These are phyloP conservation scores for Chlamydomonas eustigma DNA, from an alignment of 139 green algal species.

Conservation along the genomic window DNA sequence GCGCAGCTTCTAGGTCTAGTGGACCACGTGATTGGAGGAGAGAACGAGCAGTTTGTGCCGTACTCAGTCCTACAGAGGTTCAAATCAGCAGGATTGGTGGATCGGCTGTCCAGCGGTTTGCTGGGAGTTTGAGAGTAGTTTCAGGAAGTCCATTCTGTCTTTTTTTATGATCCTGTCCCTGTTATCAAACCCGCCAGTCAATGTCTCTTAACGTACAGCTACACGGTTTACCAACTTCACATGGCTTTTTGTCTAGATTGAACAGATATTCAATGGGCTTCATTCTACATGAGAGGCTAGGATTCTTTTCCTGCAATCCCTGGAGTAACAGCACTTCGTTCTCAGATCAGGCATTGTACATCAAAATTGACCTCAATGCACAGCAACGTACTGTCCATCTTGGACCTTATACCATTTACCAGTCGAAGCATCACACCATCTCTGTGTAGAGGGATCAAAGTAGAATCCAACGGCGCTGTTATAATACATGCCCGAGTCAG, in stretches of 20 bases:
- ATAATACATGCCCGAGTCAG: not conserved
- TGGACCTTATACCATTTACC: not conserved
- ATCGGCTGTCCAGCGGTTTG: slow-evolving; percentile 23
- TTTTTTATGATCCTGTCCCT: no score
- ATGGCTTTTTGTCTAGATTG: no score
- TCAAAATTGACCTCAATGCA: no score
- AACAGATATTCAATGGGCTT: no score
- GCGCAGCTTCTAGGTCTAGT: slow-evolving; percentile 49
- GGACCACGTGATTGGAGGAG: slow-evolving; percentile 37
- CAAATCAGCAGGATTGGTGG: slow-evolving; percentile 31
- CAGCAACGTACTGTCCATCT: not conserved
- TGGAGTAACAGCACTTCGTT: no score
- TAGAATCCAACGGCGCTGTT: slow-evolving; percentile 7
- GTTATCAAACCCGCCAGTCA: no score
- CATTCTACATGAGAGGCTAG: no score
- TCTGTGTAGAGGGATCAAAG: not conserved
- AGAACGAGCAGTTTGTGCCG: slow-evolving; percentile 34
- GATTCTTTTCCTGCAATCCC: no score
- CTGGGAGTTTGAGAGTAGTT: not conserved
- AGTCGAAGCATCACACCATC: not conserved
- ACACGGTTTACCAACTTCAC: no score
- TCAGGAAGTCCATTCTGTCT: not conserved
- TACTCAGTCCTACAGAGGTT: slow-evolving; percentile 28
- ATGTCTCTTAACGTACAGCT: no score
- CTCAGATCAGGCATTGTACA: no score